A percentile compares a stretch with the other conserved stretches of the same genome.
Evolutionary conservation across 805 yeast species (phyloP).

Genomic region (Candida gorgasii): DNA sequence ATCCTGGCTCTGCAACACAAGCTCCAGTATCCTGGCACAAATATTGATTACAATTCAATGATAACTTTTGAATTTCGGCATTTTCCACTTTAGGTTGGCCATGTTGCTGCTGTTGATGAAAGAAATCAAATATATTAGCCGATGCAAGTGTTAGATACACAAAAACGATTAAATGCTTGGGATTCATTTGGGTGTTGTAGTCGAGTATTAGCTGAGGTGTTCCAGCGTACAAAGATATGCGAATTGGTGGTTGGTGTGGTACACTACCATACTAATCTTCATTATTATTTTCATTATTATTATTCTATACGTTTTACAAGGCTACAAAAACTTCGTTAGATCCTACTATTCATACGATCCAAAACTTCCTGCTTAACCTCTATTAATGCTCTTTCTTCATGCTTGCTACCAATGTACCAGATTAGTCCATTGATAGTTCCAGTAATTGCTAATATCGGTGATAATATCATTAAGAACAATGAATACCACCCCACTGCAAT

Average conservation of each 20-base stretch:
- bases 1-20: slow-evolving; percentile 68
- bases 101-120: slow-evolving; percentile 24
- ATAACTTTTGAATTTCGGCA: slow-evolving; percentile 39
- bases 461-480: slow-evolving; percentile 52
- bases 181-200: neutral
- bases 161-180: neutral
- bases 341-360: slow-evolving; percentile 7
- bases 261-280: too few species aligned
- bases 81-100: slow-evolving; percentile 33
- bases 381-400: slow-evolving; percentile 72
- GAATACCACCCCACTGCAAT: slow-evolving; percentile 46
- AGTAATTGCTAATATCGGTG: slow-evolving; percentile 57
- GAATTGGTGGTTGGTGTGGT: too few species aligned
- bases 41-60: slow-evolving; percentile 57
- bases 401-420: slow-evolving; percentile 74
- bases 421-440: slow-evolving; percentile 79
- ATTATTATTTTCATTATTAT: too few species aligned
- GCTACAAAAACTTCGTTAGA: neutral
- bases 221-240: too few species aligned
- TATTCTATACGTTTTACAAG: too few species aligned
- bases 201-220: too few species aligned
- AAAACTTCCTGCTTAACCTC: slow-evolving; percentile 74
- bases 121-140: slow-evolving; percentile 39
- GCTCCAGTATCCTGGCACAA: slow-evolving; percentile 80
- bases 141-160: slow-evolving; percentile 16